These are phyloP conservation scores for Lumnitzera littorea DNA, from an alignment of 345 rosid species.

Conservation along the genomic window DNA sequence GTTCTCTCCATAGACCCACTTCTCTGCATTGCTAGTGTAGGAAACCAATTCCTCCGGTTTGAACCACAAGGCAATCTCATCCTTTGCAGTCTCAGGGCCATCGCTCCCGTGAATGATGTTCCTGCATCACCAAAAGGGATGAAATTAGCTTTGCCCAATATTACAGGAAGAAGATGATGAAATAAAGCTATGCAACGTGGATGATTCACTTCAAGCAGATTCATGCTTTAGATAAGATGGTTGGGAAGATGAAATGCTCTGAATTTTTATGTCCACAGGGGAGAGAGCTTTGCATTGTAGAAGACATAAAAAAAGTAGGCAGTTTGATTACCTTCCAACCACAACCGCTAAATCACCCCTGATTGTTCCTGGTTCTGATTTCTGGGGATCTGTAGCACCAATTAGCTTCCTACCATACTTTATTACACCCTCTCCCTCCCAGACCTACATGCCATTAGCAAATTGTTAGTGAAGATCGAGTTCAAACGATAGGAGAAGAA, in stretches of 20 bases:
- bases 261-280: no score
- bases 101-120: slow-evolving; percentile 98
- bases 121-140: slow-evolving; percentile 24
- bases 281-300: no score
- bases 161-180: no score
- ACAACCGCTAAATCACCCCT: slow-evolving; percentile 93
- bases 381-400: slow-evolving; percentile 98
- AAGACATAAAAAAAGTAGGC: background rate
- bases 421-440: slow-evolving; percentile 99
- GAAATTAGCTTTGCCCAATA: no score
- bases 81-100: slow-evolving; percentile 94
- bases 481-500: background rate
- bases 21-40: slow-evolving; percentile 77
- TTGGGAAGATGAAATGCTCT: no score
- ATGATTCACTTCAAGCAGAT: no score
- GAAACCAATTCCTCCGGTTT: slow-evolving; percentile 85
- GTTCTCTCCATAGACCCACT: slow-evolving; percentile 83
- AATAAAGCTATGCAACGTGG: no score
- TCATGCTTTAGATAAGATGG: no score
- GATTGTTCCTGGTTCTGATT: slow-evolving; percentile 97
- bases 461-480: background rate
- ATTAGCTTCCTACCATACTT: slow-evolving; percentile 89
- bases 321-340: slow-evolving; percentile 69
- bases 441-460: slow-evolving; percentile 43
- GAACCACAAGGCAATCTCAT: slow-evolving; percentile 91